A percentile compares a stretch with the other conserved stretches of the same genome.
Evolutionary conservation across 495 filamentous ascomycete species (phyloP).

Genomic region (Talaromyces ruber): DNA sequence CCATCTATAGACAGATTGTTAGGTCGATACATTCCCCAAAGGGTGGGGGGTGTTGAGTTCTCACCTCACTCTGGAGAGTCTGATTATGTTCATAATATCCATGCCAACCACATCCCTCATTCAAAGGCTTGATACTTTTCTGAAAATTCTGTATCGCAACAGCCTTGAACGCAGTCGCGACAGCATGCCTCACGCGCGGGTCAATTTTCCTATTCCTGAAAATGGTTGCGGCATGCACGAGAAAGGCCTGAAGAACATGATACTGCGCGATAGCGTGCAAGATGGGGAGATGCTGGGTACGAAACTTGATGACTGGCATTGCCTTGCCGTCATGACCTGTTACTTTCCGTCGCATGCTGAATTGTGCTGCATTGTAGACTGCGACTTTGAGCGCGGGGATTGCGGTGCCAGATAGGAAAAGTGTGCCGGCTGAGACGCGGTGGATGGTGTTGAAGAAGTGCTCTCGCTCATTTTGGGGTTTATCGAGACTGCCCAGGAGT

Average conservation of each 20-base stretch:
- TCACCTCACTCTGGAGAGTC: conserved; percentile 13
- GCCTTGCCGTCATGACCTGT: conserved; percentile 7
- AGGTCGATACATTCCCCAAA: background rate
- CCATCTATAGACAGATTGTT: background rate
- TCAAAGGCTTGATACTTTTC: conserved; percentile 10
- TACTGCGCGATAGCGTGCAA: conserved; percentile 19
- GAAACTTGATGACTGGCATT: conserved; percentile 22
- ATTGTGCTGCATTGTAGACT: conserved; percentile 19
- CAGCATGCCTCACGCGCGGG: conserved; percentile 8
- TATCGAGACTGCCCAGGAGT: conserved; percentile 14
- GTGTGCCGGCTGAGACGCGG: conserved; percentile 19
- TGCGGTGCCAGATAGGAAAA: conserved; percentile 14
- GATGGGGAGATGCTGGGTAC: conserved; percentile 26
- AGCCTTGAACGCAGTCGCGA: conserved; percentile 21
- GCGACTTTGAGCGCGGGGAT: conserved; percentile 16
- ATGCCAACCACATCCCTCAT: conserved; percentile 24
- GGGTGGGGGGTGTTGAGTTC: conserved; percentile 8
- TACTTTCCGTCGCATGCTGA: conserved; percentile 21
- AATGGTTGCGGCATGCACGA: conserved; percentile 1
- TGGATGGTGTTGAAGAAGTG: conserved; percentile 20
- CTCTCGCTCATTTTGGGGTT: conserved; percentile 10
- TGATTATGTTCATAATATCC: conserved; percentile 23
- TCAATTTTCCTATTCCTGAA: conserved; percentile 4
- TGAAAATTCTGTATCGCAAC: conserved; percentile 11
- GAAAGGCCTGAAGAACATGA: conserved; percentile 20